phyloP scores from a whole-genome alignment of 495 filamentous ascomycete genomes.

The Penicillium waksmanii region DNA sequence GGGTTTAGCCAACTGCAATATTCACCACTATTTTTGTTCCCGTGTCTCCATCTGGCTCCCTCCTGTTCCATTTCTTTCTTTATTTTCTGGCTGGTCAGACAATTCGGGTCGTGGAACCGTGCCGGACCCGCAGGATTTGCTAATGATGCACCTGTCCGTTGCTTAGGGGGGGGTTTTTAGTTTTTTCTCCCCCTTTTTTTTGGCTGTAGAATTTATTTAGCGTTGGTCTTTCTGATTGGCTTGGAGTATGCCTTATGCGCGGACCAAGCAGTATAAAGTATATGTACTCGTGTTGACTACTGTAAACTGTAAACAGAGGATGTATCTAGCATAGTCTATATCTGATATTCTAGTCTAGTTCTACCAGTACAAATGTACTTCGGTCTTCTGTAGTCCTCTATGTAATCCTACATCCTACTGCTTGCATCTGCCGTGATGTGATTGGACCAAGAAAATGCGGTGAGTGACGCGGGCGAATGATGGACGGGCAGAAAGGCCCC shows the following conservation, averaged over 20 bases:
- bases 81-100: not conserved
- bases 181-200: constrained; percentile 3
- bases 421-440: not conserved
- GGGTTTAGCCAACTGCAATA: not conserved
- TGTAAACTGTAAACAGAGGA: no score
- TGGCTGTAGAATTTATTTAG: not conserved
- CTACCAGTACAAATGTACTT: no score
- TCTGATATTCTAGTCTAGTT: no score
- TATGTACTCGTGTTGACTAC: no score
- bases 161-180: not conserved
- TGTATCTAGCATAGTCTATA: no score
- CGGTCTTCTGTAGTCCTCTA: no score
- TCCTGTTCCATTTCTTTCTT: not conserved
- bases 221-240: not conserved
- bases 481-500: constrained; percentile 18
- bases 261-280: no score
- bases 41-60: not conserved
- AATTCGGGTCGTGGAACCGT: not conserved
- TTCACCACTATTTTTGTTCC: constrained; percentile 7
- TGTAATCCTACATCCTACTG: not conserved
- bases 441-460: constrained; percentile 40
- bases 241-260: not conserved
- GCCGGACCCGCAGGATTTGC: not conserved
- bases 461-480: constrained; percentile 42
- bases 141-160: not conserved